Conservation (phyloP, 306 rosid genomes). For the Lupinus albus region DNA sequence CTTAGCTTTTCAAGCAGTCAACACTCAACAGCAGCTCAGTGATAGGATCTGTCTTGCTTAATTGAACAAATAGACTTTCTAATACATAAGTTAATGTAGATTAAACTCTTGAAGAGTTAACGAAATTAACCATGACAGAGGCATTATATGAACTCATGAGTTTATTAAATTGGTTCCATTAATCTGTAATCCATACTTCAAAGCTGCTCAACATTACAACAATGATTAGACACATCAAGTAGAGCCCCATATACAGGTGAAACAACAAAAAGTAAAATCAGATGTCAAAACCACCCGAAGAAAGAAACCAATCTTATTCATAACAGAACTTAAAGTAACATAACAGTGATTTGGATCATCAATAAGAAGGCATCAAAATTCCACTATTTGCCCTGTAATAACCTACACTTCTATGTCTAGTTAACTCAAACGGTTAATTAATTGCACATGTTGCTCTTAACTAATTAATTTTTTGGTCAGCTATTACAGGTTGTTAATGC, state of each 20-base stretch:
- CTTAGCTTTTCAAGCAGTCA: slow-evolving; percentile 32
- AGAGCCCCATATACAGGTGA: slow-evolving; percentile 4
- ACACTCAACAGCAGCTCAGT: slow-evolving; percentile 31
- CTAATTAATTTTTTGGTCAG: slow-evolving; percentile 25
- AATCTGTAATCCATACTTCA: slow-evolving; percentile 4
- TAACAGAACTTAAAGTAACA: slow-evolving; percentile 14
- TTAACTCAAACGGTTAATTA: slow-evolving; percentile 28
- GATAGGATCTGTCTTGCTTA: slow-evolving; percentile 14
- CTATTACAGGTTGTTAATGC: slow-evolving; percentile 34
- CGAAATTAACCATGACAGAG: slow-evolving; percentile 11
- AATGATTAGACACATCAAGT: slow-evolving; percentile 7
- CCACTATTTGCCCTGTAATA: slow-evolving; percentile 12
- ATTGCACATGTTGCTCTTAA: slow-evolving; percentile 9
- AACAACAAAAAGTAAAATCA: slow-evolving; percentile 1
- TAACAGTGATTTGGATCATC: slow-evolving; percentile 15
- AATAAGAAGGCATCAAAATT: slow-evolving; percentile 22
- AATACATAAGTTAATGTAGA: background rate
- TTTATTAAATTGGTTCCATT: slow-evolving; percentile 15
- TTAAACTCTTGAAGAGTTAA: background rate
- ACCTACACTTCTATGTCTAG: slow-evolving; percentile 18
- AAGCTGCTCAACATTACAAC: slow-evolving; percentile 18
- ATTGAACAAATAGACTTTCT: slow-evolving; percentile 3
- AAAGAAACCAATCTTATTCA: background rate
- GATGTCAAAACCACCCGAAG: background rate
- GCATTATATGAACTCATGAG: background rate